These are phyloP conservation scores for Cryptomeria japonica DNA, from an alignment of 75 land plant species.

Conservation along the genomic window DNA sequence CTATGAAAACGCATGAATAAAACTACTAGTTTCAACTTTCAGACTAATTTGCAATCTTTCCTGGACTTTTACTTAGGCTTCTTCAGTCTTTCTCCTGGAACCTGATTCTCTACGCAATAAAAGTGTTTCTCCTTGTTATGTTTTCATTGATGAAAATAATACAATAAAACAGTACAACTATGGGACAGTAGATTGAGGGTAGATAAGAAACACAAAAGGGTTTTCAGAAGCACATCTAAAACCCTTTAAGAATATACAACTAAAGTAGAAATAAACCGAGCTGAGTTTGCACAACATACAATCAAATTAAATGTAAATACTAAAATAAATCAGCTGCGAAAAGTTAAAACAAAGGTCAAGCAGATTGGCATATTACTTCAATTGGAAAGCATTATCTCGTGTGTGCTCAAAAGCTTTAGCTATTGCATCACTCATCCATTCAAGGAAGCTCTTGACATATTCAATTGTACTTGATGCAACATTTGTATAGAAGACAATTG, in stretches of 20 bases:
- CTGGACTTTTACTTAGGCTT: background rate
- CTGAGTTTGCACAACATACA: background rate
- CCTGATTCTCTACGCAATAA: background rate
- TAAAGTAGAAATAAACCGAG: background rate
- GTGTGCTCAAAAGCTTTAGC: slow-evolving; percentile 91
- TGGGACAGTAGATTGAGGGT: background rate
- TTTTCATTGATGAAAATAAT: background rate
- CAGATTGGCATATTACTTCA: slow-evolving; percentile 58
- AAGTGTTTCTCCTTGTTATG: background rate
- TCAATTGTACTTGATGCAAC: slow-evolving; percentile 88
- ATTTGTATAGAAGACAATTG: slow-evolving; percentile 82
- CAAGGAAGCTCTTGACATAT: slow-evolving; percentile 94
- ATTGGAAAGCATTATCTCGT: slow-evolving; percentile 86
- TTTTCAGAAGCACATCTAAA: background rate
- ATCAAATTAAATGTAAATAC: background rate
- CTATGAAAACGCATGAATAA: too few species aligned
- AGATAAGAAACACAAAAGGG: background rate
- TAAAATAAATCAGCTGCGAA: background rate
- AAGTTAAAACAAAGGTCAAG: background rate
- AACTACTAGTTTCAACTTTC: too few species aligned
- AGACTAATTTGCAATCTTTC: too few species aligned
- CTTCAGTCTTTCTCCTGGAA: background rate
- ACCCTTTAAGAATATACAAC: background rate
- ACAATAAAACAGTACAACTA: background rate
- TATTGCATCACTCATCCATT: slow-evolving; percentile 98